A percentile compares a stretch with the other conserved stretches of the same genome.
phyloP scores from a whole-genome alignment of 1,284 basidiomycete genomes.

The Flammula alnicola region DNA sequence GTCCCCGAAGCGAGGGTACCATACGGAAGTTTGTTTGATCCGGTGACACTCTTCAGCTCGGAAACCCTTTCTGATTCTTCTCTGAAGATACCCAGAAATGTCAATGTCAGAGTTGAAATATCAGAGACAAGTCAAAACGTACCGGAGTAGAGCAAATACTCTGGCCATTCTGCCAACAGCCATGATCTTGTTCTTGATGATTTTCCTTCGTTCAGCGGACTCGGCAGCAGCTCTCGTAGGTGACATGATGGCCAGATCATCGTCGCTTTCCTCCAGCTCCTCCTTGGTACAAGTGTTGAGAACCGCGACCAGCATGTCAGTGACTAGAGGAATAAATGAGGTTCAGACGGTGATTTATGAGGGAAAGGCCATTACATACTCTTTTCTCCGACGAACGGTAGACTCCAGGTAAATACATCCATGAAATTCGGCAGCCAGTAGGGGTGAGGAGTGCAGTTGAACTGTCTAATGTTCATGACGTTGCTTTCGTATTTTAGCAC shows the following conservation, averaged over 20 bases:
- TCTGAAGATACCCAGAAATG: conserved; percentile 44
- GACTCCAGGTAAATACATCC: conserved; percentile 99
- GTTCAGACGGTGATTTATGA: conserved; percentile 38
- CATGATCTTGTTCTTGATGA: conserved; percentile 99
- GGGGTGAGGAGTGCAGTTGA: conserved; percentile 93
- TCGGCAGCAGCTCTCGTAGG: conserved; percentile 46
- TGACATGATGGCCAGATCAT: conserved; percentile 56
- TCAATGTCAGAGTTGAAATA: background rate
- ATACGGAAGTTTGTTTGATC: conserved; percentile 81
- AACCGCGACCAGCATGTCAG: conserved; percentile 97
- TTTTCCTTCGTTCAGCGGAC: conserved; percentile 73
- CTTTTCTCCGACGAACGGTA: conserved; percentile 98
- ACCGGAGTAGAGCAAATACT: conserved; percentile 96
- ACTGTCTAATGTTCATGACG: conserved; percentile 97
- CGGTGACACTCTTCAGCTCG: conserved; percentile 91
- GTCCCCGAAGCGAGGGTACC: conserved; percentile 88
- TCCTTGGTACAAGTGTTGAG: conserved; percentile 94
- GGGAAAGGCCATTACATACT: conserved; percentile 55
- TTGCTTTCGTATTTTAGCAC: conserved; percentile 98
- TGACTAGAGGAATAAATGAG: conserved; percentile 65
- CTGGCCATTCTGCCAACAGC: conserved; percentile 96
- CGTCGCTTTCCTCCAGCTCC: conserved; percentile 80
- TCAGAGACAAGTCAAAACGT: conserved; percentile 30
- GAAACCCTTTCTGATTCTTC: conserved; percentile 99
- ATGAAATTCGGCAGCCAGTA: conserved; percentile 97